Base-by-base conservation (phyloP, 139 green algal species). In the Haematococcus sp. region DNA sequence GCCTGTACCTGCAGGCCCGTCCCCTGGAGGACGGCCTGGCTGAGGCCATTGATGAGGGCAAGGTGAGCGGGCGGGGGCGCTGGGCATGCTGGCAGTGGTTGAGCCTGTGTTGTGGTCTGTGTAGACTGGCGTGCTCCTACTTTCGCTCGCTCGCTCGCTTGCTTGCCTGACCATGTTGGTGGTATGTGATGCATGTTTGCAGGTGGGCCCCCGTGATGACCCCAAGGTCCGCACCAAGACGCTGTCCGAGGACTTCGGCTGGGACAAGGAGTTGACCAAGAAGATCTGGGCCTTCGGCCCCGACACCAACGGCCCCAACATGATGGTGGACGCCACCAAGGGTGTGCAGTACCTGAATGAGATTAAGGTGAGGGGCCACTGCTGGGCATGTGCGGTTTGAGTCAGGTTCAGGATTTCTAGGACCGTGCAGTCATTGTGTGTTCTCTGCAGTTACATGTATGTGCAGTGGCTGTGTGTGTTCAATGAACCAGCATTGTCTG, bases 201-300 rank as follows among this genome's bases (percentile, higher is more conserved):
- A 84, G 68, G 75, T 98, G 11, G 91, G 90, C 30, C 95, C 95
- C 61, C 87, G 90, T 40, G 95, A 98, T 72, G 95, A 96, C 87
- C 89, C 89, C 83, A 97, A 97, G 90, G 31, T 80, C n/a, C 91
- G 96, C 77, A 85, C 83, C 74, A 95, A 96, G 84, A 88, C 92
- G 75, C 89, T 99, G 68, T 86, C 82, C 2, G 93, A 98, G 75
- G 92, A 98, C 68, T 99, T 94, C 74, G 93, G 91, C 82, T 99
- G 96, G 96, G 96, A 99, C 91, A 99, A 99, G 91, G 96, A 99
- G 40, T 69, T 97, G 59, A 88, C 94, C 80, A 98, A 96, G 91
- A 99, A 99, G 95, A 99, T 99, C 87, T 99, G 96, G 96, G 95
- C 89, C 87, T 99, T 99, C 75, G 96, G 96, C 73, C 96, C 96